phyloP scores from a whole-genome alignment of 768 basidiomycete species.

The Tricholoma furcatifolium region DNA sequence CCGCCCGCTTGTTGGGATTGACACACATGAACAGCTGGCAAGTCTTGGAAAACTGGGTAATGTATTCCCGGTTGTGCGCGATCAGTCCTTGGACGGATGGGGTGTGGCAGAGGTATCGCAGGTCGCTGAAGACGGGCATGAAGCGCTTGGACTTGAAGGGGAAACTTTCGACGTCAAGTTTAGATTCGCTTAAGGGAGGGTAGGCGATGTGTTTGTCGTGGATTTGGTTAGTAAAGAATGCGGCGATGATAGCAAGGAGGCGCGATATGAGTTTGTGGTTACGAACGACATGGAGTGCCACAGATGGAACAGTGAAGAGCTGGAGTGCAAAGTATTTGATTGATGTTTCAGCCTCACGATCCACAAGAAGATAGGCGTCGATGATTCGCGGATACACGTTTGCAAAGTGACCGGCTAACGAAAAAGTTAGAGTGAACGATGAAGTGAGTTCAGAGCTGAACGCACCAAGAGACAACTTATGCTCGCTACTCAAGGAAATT shows the following conservation, averaged over 20 bases:
- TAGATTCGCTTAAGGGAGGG: slow-evolving; percentile 27
- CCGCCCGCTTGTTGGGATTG: slow-evolving; percentile 86
- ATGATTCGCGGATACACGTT: slow-evolving; percentile 83
- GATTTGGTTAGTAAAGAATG: slow-evolving; percentile 94
- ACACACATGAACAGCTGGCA: slow-evolving; percentile 92
- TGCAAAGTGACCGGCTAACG: slow-evolving; percentile 77
- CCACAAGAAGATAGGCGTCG: slow-evolving; percentile 88
- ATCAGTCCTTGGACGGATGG: slow-evolving; percentile 79
- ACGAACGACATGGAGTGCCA: slow-evolving; percentile 75
- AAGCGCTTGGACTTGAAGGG: slow-evolving; percentile 95
- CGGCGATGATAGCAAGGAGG: slow-evolving; percentile 79
- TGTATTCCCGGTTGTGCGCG: slow-evolving; percentile 61
- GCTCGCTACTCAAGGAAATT: slow-evolving; percentile 65
- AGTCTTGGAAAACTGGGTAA: slow-evolving; percentile 70
- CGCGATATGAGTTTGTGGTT: slow-evolving; percentile 72
- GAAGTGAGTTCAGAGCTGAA: slow-evolving; percentile 8
- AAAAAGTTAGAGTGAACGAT: background rate
- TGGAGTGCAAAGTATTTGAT: slow-evolving; percentile 93
- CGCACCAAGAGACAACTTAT: slow-evolving; percentile 80
- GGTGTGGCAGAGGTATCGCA: slow-evolving; percentile 83
- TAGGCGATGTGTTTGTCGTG: slow-evolving; percentile 64
- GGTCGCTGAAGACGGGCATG: slow-evolving; percentile 91
- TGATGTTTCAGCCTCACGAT: slow-evolving; percentile 92
- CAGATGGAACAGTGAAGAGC: slow-evolving; percentile 88
- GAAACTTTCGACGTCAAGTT: slow-evolving; percentile 77